A percentile compares a stretch with the other conserved stretches of the same genome.
Evolutionary conservation across 768 basidiomycete genomes (phyloP).

Genomic region (Suillus lakei): DNA sequence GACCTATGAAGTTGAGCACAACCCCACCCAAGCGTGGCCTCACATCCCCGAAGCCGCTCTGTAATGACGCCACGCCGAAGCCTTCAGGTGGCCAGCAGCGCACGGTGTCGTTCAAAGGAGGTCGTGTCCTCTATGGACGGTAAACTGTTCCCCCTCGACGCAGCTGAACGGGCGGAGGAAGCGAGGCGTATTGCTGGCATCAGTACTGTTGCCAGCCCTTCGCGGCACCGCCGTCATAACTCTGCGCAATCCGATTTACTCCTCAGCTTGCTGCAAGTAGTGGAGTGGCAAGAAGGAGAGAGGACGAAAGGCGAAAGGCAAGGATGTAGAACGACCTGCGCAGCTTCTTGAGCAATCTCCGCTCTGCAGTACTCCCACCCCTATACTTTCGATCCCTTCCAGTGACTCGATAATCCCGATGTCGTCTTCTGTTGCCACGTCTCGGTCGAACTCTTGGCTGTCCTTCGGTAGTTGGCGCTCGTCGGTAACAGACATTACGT

Average conservation of each 20-base stretch:
- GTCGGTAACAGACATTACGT: slow-evolving; percentile 38
- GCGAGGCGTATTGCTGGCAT: slow-evolving; percentile 34
- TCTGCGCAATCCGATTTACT: slow-evolving; percentile 43
- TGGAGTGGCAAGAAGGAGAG: slow-evolving; percentile 47
- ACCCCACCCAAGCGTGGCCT: slow-evolving; percentile 26
- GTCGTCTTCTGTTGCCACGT: slow-evolving; percentile 34
- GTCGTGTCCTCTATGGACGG: slow-evolving; percentile 64
- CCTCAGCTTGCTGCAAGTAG: slow-evolving; percentile 47
- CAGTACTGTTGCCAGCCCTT: slow-evolving; percentile 18
- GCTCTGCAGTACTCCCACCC: slow-evolving; percentile 15
- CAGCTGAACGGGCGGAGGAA: slow-evolving; percentile 36
- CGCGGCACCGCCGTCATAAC: slow-evolving; percentile 22
- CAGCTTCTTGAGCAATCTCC: slow-evolving; percentile 17
- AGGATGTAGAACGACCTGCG: slow-evolving; percentile 42
- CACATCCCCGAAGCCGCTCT: slow-evolving; percentile 5
- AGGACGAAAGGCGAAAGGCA: slow-evolving; percentile 43
- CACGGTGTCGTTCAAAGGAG: slow-evolving; percentile 57
- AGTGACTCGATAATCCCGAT: slow-evolving; percentile 25
- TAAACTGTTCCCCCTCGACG: slow-evolving; percentile 53
- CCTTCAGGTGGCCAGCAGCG: slow-evolving; percentile 30
- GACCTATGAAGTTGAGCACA: slow-evolving; percentile 23
- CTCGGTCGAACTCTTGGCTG: slow-evolving; percentile 47
- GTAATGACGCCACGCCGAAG: slow-evolving; percentile 12
- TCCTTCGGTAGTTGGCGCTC: slow-evolving; percentile 49
- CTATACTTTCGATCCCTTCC: slow-evolving; percentile 25